Base-by-base conservation (phyloP, 257 asterid species). In the Leonotis leonurus region DNA sequence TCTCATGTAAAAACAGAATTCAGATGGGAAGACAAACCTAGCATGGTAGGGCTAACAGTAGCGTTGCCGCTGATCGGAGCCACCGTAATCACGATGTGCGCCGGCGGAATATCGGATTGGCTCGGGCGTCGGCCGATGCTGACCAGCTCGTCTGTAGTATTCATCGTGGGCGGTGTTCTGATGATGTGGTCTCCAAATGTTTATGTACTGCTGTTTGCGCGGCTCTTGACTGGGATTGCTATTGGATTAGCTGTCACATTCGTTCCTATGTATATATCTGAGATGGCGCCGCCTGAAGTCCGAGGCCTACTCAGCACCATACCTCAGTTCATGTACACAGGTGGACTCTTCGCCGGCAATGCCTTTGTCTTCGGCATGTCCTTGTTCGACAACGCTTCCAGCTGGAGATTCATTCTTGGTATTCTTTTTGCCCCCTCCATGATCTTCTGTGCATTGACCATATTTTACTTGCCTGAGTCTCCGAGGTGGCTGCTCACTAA, bases 401-500 rank as follows among this genome's bases (percentile, higher is more conserved):
- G 69, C 62, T 86, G 95, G 91, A 79, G 95, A 56, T 24, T 76
- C 62, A 84, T 82, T 87, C 92, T 86, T 11, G 91, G 83, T 8
- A 63, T 83, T 58, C 80, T 81, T 25, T 73, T 78, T 11, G 50
- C 59, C 24, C 91, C 95, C 3, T 77, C 91, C 26, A 5, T 86
- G 26, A 4, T 81, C 6, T 84, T 81, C 66, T 83, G 71, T 60
- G 75, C 39, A 0, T 37, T 83, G 45, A 68, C 82, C 0, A 36
- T 72, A 3, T 68, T 81, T 65, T 86, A 66, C 73, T 73, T 86
- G 76, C 95, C 95, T 0, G 95, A 86, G 67, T 86, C 95, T 49
- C 95, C 95, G 0, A 80, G 95, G 57, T 86, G 95, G 95, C 89
- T 86, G 10, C 83, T 86, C 11, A 83, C 84, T 62, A 86, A 86